Evolutionary conservation across 2,329 filamentous ascomycete species (phyloP).

Genomic region (Alternaria viburni): DNA sequence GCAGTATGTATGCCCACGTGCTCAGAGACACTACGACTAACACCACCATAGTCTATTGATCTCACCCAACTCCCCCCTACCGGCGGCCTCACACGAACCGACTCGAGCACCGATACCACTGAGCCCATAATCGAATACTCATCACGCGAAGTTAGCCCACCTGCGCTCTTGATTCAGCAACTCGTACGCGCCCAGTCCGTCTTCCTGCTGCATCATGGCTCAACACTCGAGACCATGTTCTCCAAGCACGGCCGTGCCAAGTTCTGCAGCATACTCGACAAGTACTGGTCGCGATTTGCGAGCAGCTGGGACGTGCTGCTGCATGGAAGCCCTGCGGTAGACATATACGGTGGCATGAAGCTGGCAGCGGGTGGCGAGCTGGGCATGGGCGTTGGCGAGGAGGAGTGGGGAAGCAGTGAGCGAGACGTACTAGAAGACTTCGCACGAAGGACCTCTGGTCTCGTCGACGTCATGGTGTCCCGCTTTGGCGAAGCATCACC

Average conservation of each 20-base stretch:
- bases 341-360: conserved; percentile 83
- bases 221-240: conserved; percentile 74
- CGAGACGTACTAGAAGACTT: conserved; percentile 92
- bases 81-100: conserved; percentile 40
- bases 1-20: conserved; percentile 65
- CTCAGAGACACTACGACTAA: neutral
- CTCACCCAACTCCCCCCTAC: conserved; percentile 72
- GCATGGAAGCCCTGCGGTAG: conserved; percentile 83
- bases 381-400: conserved; percentile 92
- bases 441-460: conserved; percentile 76
- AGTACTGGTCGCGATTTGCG: conserved; percentile 78
- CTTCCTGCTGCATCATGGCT: conserved; percentile 87
- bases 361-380: conserved; percentile 89
- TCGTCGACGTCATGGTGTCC: conserved; percentile 87
- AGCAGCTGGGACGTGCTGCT: conserved; percentile 84
- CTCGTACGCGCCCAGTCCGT: conserved; percentile 80
- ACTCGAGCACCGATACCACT: conserved; percentile 19
- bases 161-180: conserved; percentile 78
- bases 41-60: conserved; percentile 70
- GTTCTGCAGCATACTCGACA: conserved; percentile 74
- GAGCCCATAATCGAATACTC: conserved; percentile 75
- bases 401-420: conserved; percentile 92
- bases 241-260: conserved; percentile 67
- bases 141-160: conserved; percentile 85
- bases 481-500: conserved; percentile 72